Base-by-base conservation (phyloP, 495 filamentous ascomycete species). In the Talaromyces proteolyticus region DNA sequence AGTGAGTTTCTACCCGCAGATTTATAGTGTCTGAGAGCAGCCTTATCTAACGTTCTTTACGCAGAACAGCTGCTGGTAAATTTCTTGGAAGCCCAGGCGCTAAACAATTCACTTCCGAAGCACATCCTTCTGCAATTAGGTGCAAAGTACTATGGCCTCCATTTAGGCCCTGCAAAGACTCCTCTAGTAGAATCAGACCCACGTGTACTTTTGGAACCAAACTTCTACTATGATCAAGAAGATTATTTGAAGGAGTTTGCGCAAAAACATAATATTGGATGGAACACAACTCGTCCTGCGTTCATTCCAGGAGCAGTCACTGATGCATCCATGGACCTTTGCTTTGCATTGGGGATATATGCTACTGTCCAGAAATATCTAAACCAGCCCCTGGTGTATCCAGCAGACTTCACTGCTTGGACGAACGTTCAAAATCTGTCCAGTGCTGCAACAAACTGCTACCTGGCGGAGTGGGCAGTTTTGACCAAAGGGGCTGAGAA, bases 91-190 rank as follows among this genome's bases (percentile, higher is more conserved):
- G 67, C 65, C 19, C 59, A 79, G 22, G 53, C 63, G 26, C 40
- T 70, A 11, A 63, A 74, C 48, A 49, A 47, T 16, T 65, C 76
- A 25, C 56, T 56, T 25, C 75, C 76, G 1, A 68, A 70, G 40
- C 66, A 73, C 34, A 62, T 79, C 54, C 60, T 79, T 52, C 67
- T 80, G 16, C 75, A 80, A 57, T 73, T 70, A 1, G 70, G 74
- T 19, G 64, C 67, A 29, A 78, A 78, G 55, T 66, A 77, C 59
- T 68, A 68, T 42, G 57, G 57, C 41, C 60, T 64, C 19, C 63
- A 66, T 36, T 48, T 65, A 2, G 53, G 57, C 1, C 62, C 65
- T 5, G 60, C 62, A 4, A 55, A 55, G n/a, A 44, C 53, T 14
- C 61, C 63, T 0, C 24, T 57, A 5, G 54, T 57, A 17, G 66